Conservation (phyloP, 2,329 filamentous ascomycete species). For the Colletotrichum nymphaeae region DNA sequence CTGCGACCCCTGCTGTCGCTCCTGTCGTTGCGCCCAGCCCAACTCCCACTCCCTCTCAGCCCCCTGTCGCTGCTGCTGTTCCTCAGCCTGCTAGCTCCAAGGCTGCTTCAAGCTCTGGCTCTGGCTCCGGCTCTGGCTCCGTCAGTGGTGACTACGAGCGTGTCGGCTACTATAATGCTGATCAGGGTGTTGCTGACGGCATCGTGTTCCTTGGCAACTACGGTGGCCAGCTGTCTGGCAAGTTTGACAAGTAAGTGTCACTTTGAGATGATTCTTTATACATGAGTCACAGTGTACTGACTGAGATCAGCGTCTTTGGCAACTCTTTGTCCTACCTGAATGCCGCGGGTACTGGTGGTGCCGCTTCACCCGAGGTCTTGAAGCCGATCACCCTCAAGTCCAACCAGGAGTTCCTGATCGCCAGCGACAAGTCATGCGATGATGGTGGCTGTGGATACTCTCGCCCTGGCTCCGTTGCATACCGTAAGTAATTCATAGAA, state of each 20-base stretch:
- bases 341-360: conserved; percentile 52
- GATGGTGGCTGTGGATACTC: conserved; percentile 54
- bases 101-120: not conserved
- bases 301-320: conserved; percentile 51
- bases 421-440: conserved; percentile 56
- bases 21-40: conserved; percentile 22
- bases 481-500: conserved; percentile 47
- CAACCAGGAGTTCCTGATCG: conserved; percentile 59
- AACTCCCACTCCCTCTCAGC: conserved; percentile 33
- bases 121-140: not conserved
- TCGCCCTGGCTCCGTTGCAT: conserved; percentile 56
- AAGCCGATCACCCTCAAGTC: conserved; percentile 53
- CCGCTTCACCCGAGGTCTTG: conserved; percentile 52
- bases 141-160: conserved; percentile 51
- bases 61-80: conserved; percentile 24
- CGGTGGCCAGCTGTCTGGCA: conserved; percentile 55
- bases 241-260: conserved; percentile 54
- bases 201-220: conserved; percentile 62
- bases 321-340: conserved; percentile 59
- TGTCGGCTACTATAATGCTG: conserved; percentile 58
- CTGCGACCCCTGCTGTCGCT: conserved; percentile 35
- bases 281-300: not conserved
- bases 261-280: not conserved
- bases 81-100: conserved; percentile 18
- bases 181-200: conserved; percentile 52